Conservation (phyloP, 257 asterid genomes). For the Prunella vulgaris region DNA sequence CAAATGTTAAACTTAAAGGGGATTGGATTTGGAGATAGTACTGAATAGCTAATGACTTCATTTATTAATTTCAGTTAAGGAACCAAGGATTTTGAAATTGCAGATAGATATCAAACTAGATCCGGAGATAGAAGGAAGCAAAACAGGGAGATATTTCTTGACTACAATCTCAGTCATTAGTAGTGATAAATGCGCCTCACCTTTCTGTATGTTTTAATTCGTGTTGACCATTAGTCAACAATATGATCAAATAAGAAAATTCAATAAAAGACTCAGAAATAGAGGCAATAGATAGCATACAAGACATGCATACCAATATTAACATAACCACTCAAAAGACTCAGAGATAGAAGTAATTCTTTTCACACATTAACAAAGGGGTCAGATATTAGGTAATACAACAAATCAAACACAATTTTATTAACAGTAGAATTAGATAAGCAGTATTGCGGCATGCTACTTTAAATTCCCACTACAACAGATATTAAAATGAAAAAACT, state of each 20-base stretch:
- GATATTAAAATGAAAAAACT: not conserved
- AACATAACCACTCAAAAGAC: conserved; percentile 6
- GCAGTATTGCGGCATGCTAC: not conserved
- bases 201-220: not conserved
- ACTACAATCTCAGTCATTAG: not conserved
- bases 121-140: not conserved
- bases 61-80: not conserved
- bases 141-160: not conserved
- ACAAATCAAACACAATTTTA: not conserved
- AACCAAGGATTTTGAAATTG: not conserved
- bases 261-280: not conserved
- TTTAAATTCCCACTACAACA: conserved; percentile 1
- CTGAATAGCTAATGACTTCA: not conserved
- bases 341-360: not conserved
- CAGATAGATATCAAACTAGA: not conserved
- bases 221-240: not conserved
- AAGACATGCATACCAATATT: not conserved
- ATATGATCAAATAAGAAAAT: not conserved
- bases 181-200: not conserved
- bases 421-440: not conserved
- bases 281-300: not conserved
- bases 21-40: no score
- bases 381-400: not conserved
- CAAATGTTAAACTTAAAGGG: no score
- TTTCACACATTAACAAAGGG: not conserved